A percentile compares a stretch with the other conserved stretches of the same genome.
phyloP scores from a whole-genome alignment of 2,329 filamentous ascomycete species.

The Exophiala oligosperma region DNA sequence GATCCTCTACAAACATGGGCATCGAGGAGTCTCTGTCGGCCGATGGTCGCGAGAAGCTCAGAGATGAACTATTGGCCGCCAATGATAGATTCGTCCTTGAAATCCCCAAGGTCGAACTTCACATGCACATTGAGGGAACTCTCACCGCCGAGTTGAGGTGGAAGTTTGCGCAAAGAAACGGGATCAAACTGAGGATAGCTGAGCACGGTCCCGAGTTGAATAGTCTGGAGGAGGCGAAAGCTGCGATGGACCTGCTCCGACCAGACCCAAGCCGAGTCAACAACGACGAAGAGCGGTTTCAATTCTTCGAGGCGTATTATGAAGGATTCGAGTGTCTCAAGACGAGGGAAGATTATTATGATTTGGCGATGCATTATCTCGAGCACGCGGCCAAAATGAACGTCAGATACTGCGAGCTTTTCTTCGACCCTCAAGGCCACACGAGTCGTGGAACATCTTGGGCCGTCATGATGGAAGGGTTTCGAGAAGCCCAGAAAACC shows the following conservation, averaged over 20 bases:
- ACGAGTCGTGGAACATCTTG: conserved; percentile 39
- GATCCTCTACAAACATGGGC: conserved; percentile 4
- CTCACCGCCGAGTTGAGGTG: conserved; percentile 19
- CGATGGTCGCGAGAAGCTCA: background rate
- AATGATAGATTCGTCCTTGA: background rate
- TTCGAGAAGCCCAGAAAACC: conserved; percentile 36
- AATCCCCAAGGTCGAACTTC: conserved; percentile 44
- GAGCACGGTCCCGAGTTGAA: conserved; percentile 5
- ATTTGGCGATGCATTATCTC: conserved; percentile 44
- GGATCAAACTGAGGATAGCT: conserved; percentile 27
- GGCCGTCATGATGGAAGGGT: conserved; percentile 37
- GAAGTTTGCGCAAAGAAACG: conserved; percentile 22
- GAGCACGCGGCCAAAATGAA: conserved; percentile 36
- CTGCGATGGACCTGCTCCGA: conserved; percentile 12
- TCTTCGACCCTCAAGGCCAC: conserved; percentile 47
- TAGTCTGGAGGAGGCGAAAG: conserved; percentile 10
- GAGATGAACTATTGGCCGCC: background rate
- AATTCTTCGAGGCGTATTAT: conserved; percentile 39
- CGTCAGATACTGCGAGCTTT: conserved; percentile 43
- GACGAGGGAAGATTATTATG: conserved; percentile 42
- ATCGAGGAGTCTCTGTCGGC: conserved; percentile 2
- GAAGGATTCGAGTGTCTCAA: conserved; percentile 35
- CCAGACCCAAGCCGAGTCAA: conserved; percentile 13
- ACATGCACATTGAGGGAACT: conserved; percentile 46
- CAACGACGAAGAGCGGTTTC: conserved; percentile 13